phyloP scores from a whole-genome alignment of 2,329 filamentous ascomycete genomes.

The Fonsecaea nubica region DNA sequence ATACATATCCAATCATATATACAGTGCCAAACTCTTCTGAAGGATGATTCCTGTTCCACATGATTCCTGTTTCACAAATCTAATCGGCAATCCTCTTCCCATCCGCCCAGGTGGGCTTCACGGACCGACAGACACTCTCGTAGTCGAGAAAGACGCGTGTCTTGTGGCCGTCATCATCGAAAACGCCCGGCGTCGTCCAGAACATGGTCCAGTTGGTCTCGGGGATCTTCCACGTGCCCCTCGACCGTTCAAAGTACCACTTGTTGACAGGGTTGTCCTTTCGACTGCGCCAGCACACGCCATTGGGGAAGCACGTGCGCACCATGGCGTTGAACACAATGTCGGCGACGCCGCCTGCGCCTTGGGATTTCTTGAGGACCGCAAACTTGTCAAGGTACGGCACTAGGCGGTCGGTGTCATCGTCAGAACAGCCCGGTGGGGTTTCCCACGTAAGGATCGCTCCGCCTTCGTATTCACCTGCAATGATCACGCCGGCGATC shows the following conservation, averaged over 20 bases:
- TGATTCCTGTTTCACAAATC: not conserved
- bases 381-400: slow-evolving; percentile 98
- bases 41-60: not conserved
- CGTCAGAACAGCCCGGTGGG: slow-evolving; percentile 64
- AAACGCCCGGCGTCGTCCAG: slow-evolving; percentile 80
- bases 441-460: slow-evolving; percentile 94
- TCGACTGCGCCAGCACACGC: slow-evolving; percentile 90
- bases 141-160: slow-evolving; percentile 68
- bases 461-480: slow-evolving; percentile 94
- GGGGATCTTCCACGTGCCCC: slow-evolving; percentile 80
- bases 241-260: slow-evolving; percentile 95
- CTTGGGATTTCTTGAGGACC: slow-evolving; percentile 85
- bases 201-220: slow-evolving; percentile 97
- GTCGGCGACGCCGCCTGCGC: slow-evolving; percentile 89
- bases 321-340: slow-evolving; percentile 98
- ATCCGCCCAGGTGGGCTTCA: slow-evolving; percentile 58
- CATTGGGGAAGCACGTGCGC: slow-evolving; percentile 81
- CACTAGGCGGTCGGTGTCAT: slow-evolving; percentile 69
- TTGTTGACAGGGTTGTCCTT: slow-evolving; percentile 96
- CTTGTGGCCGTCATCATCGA: slow-evolving; percentile 51
- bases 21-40: not conserved
- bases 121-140: slow-evolving; percentile 73
- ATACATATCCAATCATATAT: not conserved
- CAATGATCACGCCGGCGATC: slow-evolving; percentile 90
- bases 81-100: slow-evolving; percentile 46